phyloP scores from a whole-genome alignment of 805 yeast genomes.

The Babjeviella inositovora region DNA sequence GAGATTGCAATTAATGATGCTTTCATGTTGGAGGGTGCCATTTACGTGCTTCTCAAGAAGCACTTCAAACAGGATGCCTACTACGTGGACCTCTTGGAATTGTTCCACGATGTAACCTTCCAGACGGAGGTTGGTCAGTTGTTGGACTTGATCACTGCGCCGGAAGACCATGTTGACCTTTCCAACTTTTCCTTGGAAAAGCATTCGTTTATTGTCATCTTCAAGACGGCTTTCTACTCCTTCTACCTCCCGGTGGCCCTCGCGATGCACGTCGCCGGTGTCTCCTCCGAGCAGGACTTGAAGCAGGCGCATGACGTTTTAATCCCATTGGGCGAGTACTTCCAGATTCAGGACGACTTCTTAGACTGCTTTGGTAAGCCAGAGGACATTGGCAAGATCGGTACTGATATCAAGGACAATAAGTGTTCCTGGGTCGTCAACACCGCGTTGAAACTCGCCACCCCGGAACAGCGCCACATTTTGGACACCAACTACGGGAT shows the following conservation, averaged over 20 bases:
- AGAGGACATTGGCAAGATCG: slow-evolving; percentile 93
- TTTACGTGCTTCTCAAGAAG: slow-evolving; percentile 76
- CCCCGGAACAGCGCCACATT: slow-evolving; percentile 65
- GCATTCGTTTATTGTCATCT: slow-evolving; percentile 90
- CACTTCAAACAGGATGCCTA: slow-evolving; percentile 71
- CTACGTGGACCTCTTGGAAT: slow-evolving; percentile 80
- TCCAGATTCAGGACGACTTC: slow-evolving; percentile 97
- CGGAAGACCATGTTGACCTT: slow-evolving; percentile 87
- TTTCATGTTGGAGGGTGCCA: slow-evolving; percentile 91
- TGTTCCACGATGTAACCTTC: slow-evolving; percentile 94
- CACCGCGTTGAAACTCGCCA: slow-evolving; percentile 70
- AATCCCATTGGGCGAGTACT: slow-evolving; percentile 93
- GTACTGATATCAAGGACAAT: slow-evolving; percentile 96
- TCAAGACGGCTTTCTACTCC: slow-evolving; percentile 94
- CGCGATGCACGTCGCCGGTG: slow-evolving; percentile 88
- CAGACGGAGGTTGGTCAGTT: slow-evolving; percentile 96
- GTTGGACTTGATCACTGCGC: slow-evolving; percentile 91
- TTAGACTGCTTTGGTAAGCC: slow-evolving; percentile 97
- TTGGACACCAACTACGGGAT: slow-evolving; percentile 86
- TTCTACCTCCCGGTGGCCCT: slow-evolving; percentile 95
- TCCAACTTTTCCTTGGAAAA: slow-evolving; percentile 73
- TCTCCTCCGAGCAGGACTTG: slow-evolving; percentile 53
- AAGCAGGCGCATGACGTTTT: slow-evolving; percentile 78
- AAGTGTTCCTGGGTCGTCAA: slow-evolving; percentile 97
- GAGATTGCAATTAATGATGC: slow-evolving; percentile 96